Conservation (phyloP, 2,329 filamentous ascomycete genomes). For the Neofusicoccum kwambonambiense region DNA sequence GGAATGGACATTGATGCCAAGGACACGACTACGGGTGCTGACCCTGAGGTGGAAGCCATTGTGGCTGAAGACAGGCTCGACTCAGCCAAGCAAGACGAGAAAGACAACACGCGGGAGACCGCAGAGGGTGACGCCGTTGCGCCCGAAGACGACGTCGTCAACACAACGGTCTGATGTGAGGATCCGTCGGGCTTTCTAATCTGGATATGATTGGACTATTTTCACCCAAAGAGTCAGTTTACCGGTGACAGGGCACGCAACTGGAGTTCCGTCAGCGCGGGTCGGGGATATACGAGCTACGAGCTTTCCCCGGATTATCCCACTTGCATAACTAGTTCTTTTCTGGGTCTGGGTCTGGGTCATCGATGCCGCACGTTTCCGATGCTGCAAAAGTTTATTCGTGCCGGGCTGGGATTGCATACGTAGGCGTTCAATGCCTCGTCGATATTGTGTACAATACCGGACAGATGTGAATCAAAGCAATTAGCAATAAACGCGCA, state of each 20-base stretch:
- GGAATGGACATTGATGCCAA: conserved; percentile 11
- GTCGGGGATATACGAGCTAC: not conserved
- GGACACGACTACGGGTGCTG: not conserved
- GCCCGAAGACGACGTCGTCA: conserved; percentile 10
- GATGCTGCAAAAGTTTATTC: conserved; percentile 8
- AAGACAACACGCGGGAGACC: conserved; percentile 2
- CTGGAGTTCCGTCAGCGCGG: not conserved
- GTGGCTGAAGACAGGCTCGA: conserved; percentile 5
- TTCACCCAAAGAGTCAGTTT: not conserved
- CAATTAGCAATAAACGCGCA: no score
- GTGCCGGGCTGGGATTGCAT: not conserved
- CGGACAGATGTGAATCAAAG: not conserved
- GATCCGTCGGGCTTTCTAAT: not conserved
- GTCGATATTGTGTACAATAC: not conserved
- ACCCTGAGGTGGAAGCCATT: conserved; percentile 3
- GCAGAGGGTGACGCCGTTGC: conserved; percentile 6
- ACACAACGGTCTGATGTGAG: conserved; percentile 8
- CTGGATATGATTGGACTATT: not conserved
- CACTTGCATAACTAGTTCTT: not conserved
- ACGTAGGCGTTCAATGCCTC: not conserved
- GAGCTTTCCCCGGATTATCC: not conserved
- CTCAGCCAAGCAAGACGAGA: conserved; percentile 8
- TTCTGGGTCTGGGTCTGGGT: not conserved
- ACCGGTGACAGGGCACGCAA: not conserved
- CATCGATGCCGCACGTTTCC: not conserved